A percentile compares a stretch with the other conserved stretches of the same genome.
These are phyloP conservation scores for Hypericum androsaemum DNA, from an alignment of 345 rosid genomes.

Conservation along the genomic window DNA sequence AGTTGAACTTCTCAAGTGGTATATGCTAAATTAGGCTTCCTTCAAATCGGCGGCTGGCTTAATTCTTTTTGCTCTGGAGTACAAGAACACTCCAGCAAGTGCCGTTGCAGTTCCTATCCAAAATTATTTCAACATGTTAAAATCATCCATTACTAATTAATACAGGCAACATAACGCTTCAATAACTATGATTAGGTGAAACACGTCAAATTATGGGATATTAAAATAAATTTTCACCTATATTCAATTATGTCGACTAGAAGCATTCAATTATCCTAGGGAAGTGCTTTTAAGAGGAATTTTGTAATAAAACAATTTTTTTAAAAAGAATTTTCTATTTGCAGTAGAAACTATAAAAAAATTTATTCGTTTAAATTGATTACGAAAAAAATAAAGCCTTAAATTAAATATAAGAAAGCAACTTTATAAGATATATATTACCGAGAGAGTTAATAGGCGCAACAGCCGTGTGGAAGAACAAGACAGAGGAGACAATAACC, in stretches of 20 bases:
- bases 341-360: no score
- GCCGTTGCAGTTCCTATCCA: slow-evolving; percentile 65
- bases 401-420: background rate
- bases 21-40: no score
- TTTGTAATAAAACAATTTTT: no score
- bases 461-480: slow-evolving; percentile 60
- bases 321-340: no score
- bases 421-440: slow-evolving; percentile 5
- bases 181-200: no score
- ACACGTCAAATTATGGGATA: no score
- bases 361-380: background rate
- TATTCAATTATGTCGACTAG: no score
- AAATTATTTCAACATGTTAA: background rate
- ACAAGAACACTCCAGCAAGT: slow-evolving; percentile 66
- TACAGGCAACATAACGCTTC: background rate
- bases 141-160: background rate
- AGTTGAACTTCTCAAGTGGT: no score
- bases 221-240: no score
- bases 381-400: background rate
- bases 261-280: no score
- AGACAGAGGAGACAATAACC: slow-evolving; percentile 56
- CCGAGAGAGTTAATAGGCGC: slow-evolving; percentile 58
- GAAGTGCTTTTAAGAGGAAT: no score
- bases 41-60: slow-evolving; percentile 15
- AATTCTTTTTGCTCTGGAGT: slow-evolving; percentile 42